phyloP scores from a whole-genome alignment of 257 asterid genomes.

The Solanum pinnatisectum region DNA sequence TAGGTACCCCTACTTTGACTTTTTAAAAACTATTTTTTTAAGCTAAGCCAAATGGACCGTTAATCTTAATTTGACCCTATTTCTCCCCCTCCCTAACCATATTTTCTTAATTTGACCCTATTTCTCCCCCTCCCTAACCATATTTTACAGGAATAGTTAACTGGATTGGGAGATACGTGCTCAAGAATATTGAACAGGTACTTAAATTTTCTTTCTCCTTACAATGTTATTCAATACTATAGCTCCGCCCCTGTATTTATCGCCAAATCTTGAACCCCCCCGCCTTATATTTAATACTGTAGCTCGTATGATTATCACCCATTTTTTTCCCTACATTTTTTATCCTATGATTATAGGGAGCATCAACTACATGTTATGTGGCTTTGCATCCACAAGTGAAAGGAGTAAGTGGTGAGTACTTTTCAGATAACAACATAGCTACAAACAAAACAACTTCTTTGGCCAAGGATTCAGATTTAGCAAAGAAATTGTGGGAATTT shows the following conservation, averaged over 20 bases:
- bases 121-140: background rate
- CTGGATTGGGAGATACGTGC: slow-evolving; percentile 47
- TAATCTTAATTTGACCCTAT: background rate
- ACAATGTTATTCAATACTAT: background rate
- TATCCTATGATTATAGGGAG: slow-evolving; percentile 27
- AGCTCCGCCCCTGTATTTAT: background rate
- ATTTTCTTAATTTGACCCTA: background rate
- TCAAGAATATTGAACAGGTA: slow-evolving; percentile 61
- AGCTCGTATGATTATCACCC: background rate
- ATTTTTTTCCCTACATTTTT: background rate
- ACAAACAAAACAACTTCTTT: slow-evolving; percentile 9
- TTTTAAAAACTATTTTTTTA: too few species aligned
- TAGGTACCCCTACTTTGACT: background rate
- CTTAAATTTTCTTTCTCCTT: background rate
- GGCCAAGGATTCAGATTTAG: slow-evolving; percentile 45
- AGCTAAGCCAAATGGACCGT: background rate
- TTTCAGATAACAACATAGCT: slow-evolving; percentile 34
- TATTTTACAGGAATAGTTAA: slow-evolving; percentile 29
- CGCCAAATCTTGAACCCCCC: background rate
- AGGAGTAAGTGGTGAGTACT: slow-evolving; percentile 66
- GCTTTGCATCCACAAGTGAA: slow-evolving; percentile 65
- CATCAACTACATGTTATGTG: slow-evolving; percentile 61
- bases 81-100: background rate
- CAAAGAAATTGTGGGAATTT: slow-evolving; percentile 67
- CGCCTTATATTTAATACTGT: too few species aligned